phyloP scores from a whole-genome alignment of 176 grass and related monocot genomes.

The Oryza punctata region DNA sequence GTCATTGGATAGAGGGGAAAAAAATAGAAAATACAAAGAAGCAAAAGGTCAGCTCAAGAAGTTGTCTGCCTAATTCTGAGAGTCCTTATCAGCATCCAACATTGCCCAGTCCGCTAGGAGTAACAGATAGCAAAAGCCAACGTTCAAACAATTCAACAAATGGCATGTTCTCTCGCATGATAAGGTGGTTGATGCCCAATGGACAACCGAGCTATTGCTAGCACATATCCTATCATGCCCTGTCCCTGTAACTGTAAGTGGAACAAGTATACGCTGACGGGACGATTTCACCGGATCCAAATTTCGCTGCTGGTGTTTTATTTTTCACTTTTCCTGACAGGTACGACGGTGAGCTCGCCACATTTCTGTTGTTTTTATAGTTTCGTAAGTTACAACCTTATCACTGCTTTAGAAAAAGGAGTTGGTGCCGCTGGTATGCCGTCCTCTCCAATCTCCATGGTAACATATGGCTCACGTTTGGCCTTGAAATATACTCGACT shows the following conservation, averaged over 20 bases:
- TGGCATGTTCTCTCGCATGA: not conserved
- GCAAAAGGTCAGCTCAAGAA: not conserved
- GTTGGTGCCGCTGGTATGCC: too few species aligned
- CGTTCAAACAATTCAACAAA: constrained; percentile 16
- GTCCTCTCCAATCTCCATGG: too few species aligned
- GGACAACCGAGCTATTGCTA: too few species aligned
- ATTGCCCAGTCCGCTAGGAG: too few species aligned
- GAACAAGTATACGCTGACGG: constrained; percentile 17
- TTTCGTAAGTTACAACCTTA: too few species aligned
- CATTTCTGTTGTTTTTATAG: too few species aligned
- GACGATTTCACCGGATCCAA: not conserved
- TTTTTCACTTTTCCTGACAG: not conserved
- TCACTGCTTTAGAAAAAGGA: too few species aligned
- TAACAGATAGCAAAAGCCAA: not conserved
- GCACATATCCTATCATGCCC: too few species aligned
- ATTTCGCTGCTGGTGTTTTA: not conserved
- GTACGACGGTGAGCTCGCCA: not conserved
- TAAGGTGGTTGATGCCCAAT: not conserved
- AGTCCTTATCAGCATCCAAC: not conserved
- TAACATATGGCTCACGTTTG: too few species aligned
- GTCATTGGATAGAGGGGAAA: not conserved
- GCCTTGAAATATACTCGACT: too few species aligned
- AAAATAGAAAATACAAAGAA: not conserved
- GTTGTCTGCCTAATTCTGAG: not conserved
- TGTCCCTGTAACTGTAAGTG: not conserved